phyloP scores from a whole-genome alignment of 2,329 filamentous ascomycete genomes.

The Chrysoporthe puriensis region DNA sequence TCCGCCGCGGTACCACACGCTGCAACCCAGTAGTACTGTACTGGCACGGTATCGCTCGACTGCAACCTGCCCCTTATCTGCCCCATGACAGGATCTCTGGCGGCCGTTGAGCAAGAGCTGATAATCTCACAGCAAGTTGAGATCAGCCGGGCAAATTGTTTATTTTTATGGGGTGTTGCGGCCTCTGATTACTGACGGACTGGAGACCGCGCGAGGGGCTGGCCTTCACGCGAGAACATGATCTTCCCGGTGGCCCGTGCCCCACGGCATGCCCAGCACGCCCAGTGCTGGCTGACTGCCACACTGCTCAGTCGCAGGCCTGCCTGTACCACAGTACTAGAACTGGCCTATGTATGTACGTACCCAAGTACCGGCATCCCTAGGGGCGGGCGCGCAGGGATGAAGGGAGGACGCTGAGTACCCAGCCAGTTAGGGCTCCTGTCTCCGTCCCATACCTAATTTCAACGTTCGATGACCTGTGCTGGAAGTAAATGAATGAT shows the following conservation, averaged over 20 bases:
- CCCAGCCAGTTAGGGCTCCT: neutral
- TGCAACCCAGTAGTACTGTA: neutral
- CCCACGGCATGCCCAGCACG: neutral
- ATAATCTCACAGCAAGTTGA: slow-evolving; percentile 1
- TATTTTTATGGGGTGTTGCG: neutral
- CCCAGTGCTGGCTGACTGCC: too few species aligned
- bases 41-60: neutral
- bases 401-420: slow-evolving; percentile 16
- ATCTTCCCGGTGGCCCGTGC: slow-evolving; percentile 6
- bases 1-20: neutral
- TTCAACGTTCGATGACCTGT: slow-evolving; percentile 26
- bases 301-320: too few species aligned
- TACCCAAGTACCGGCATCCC: slow-evolving; percentile 22
- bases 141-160: slow-evolving; percentile 7
- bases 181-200: neutral
- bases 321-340: too few species aligned
- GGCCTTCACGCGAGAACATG: neutral
- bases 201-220: neutral
- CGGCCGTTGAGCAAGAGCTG: neutral
- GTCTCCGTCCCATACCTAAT: slow-evolving; percentile 25
- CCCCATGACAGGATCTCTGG: slow-evolving; percentile 2
- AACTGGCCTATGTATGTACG: too few species aligned
- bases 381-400: slow-evolving; percentile 18
- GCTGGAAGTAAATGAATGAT: neutral
- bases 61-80: slow-evolving; percentile 16